Conservation (phyloP, 371 early-diverging fungal genomes). For the Syncephalis plumigaleata region DNA sequence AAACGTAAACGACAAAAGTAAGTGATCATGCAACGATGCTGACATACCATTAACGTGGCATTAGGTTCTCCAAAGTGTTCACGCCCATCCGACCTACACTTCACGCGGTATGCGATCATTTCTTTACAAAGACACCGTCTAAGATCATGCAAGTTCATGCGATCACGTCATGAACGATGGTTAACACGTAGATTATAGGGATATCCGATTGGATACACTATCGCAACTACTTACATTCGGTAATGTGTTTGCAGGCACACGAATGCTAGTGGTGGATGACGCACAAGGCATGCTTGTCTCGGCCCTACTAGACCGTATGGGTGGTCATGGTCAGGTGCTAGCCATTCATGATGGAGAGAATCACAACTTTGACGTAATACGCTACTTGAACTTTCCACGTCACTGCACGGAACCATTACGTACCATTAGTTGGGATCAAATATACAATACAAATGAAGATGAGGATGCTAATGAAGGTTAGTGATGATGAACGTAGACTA, state of each 20-base stretch:
- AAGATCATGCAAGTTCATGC: conserved; percentile 43
- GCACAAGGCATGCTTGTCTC: conserved; percentile 67
- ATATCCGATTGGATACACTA: conserved; percentile 78
- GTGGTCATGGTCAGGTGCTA: conserved; percentile 41
- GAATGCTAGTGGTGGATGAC: conserved; percentile 72
- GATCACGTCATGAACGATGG: conserved; percentile 1
- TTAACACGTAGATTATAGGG: conserved; percentile 16
- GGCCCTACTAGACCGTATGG: conserved; percentile 72
- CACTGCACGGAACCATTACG: conserved; percentile 28
- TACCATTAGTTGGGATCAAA: conserved; percentile 47
- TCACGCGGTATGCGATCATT: conserved; percentile 58
- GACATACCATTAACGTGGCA: not conserved
- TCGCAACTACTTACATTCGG: conserved; percentile 70
- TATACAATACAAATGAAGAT: not conserved
- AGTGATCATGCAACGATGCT: no score
- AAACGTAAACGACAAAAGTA: conserved; percentile 84
- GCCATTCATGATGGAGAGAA: conserved; percentile 61
- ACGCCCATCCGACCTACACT: conserved; percentile 64
- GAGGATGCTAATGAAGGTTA: not conserved
- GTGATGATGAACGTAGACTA: not conserved
- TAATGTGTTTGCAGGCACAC: conserved; percentile 58
- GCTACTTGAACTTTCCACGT: conserved; percentile 60
- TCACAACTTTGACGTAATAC: conserved; percentile 53
- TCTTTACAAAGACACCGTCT: conserved; percentile 53
- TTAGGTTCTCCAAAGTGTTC: conserved; percentile 69